A percentile compares a stretch with the other conserved stretches of the same genome.
phyloP scores from a whole-genome alignment of 2,329 filamentous ascomycete genomes.

The Neoascochyta sp. region DNA sequence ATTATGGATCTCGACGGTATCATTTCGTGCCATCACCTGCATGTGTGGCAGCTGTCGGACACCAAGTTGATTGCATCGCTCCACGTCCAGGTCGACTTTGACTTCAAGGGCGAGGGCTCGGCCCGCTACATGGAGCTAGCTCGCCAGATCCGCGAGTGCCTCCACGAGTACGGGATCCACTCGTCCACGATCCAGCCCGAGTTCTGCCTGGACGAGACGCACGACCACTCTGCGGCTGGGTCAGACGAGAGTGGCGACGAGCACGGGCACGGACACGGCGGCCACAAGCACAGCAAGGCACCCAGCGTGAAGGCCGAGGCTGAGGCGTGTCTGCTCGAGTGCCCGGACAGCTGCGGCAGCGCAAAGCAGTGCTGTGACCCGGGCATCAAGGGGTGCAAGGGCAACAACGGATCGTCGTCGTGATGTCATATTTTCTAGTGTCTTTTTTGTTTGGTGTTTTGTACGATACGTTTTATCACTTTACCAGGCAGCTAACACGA shows the following conservation, averaged over 20 bases:
- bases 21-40: slow-evolving; percentile 87
- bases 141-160: slow-evolving; percentile 74
- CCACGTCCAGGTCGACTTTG: slow-evolving; percentile 88
- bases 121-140: slow-evolving; percentile 88
- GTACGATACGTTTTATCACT: no score
- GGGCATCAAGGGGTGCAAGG: slow-evolving; percentile 21
- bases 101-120: slow-evolving; percentile 74
- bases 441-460: slow-evolving; percentile 3
- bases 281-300: slow-evolving; percentile 29
- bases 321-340: slow-evolving; percentile 43
- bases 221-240: slow-evolving; percentile 41
- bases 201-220: slow-evolving; percentile 52
- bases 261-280: slow-evolving; percentile 13
- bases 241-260: slow-evolving; percentile 34
- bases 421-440: slow-evolving; percentile 1
- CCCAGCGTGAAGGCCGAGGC: slow-evolving; percentile 36
- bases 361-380: slow-evolving; percentile 44
- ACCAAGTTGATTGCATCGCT: slow-evolving; percentile 90
- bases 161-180: slow-evolving; percentile 95
- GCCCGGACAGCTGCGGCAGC: slow-evolving; percentile 42
- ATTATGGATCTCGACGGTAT: slow-evolving; percentile 82
- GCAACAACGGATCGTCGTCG: slow-evolving; percentile 14
- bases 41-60: slow-evolving; percentile 96
- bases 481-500: no score
- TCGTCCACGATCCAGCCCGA: slow-evolving; percentile 97